Conservation (phyloP, 108 stramenopile genomes). For the Skeletonema tropicum region DNA sequence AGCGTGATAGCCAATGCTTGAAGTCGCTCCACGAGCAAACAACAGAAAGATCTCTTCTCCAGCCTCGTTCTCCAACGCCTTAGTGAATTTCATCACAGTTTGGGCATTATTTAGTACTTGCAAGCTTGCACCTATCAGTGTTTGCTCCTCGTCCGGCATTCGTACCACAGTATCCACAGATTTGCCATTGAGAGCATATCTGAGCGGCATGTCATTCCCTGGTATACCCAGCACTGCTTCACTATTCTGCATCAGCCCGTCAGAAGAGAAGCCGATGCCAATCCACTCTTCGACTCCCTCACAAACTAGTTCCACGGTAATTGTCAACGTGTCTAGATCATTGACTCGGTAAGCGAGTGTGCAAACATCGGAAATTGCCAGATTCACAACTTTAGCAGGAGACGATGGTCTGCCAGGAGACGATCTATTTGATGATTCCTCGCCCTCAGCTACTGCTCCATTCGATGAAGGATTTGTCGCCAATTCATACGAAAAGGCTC, state of each 20-base stretch:
- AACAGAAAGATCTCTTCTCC: background rate
- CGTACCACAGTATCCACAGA: background rate
- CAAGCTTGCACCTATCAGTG: conserved; percentile 3
- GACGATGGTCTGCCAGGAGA: background rate
- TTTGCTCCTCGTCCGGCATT: background rate
- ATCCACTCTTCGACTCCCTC: conserved; percentile 1
- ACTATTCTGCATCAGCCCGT: background rate
- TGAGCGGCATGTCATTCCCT: background rate
- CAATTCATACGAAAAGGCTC: background rate
- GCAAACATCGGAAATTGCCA: background rate
- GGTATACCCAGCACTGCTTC: conserved; percentile 1
- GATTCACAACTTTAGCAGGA: background rate
- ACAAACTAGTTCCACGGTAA: background rate
- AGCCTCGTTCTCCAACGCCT: background rate
- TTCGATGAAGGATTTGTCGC: background rate
- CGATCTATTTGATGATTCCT: background rate
- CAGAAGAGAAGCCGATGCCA: conserved; percentile 2
- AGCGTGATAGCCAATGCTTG: background rate
- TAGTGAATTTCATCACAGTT: conserved; percentile 5
- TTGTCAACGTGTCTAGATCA: background rate
- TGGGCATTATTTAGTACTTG: background rate
- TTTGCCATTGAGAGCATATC: conserved; percentile 3
- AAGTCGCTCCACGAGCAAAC: background rate
- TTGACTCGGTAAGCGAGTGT: background rate
- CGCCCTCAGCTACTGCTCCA: background rate